These are phyloP conservation scores for Lepiota venenata DNA, from an alignment of 768 basidiomycete species.

Conservation along the genomic window DNA sequence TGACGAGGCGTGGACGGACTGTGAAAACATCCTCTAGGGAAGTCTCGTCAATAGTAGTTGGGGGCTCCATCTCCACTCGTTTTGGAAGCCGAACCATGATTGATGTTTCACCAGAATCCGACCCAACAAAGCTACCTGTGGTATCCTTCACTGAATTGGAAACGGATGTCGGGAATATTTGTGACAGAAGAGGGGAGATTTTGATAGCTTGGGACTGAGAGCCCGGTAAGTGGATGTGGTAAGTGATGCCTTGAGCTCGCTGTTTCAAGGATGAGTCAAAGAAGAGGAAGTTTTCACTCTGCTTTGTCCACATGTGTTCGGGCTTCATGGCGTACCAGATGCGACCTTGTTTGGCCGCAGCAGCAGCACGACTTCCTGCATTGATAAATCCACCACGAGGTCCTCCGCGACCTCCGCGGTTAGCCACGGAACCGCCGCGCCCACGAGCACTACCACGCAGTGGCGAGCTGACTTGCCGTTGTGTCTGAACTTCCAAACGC, in stretches of 20 bases:
- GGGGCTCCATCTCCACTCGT: conserved; percentile 33
- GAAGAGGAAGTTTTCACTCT: conserved; percentile 73
- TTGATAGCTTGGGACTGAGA: conserved; percentile 39
- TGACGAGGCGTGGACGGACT: conserved; percentile 47
- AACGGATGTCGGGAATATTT: conserved; percentile 10
- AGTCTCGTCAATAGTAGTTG: conserved; percentile 13
- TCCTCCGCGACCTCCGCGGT: conserved; percentile 46
- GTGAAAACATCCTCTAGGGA: conserved; percentile 55
- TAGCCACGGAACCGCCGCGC: conserved; percentile 41
- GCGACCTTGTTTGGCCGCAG: conserved; percentile 35
- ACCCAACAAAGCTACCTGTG: conserved; percentile 20
- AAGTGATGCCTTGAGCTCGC: conserved; percentile 49
- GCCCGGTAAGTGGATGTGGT: conserved; percentile 66
- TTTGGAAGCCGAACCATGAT: conserved; percentile 57
- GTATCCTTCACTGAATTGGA: conserved; percentile 16
- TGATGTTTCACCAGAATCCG: conserved; percentile 41
- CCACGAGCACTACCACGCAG: conserved; percentile 41
- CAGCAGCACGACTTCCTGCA: conserved; percentile 13
- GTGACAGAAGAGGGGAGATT: conserved; percentile 22
- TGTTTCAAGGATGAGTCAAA: conserved; percentile 57
- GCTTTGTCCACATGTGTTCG: conserved; percentile 81
- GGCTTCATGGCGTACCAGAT: conserved; percentile 76
- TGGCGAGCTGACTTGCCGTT: conserved; percentile 15
- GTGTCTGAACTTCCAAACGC: conserved; percentile 24
- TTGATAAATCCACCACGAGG: conserved; percentile 35